phyloP scores from a whole-genome alignment of 2,329 filamentous ascomycete genomes.

The Aspergillus transmontanensis region DNA sequence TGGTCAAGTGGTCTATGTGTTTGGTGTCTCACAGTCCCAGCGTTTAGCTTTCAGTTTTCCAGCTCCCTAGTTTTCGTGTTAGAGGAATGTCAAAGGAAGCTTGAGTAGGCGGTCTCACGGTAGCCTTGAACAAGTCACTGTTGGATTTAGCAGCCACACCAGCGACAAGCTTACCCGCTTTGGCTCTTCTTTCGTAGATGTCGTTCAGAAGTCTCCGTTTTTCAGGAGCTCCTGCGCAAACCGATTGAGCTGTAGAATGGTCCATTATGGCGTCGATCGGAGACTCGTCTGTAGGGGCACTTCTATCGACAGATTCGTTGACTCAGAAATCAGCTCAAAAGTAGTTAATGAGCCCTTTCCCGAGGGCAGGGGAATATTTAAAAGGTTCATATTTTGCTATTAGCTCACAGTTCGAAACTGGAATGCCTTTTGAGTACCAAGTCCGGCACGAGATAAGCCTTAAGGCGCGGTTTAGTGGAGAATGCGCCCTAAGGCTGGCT shows the following conservation, averaged over 20 bases:
- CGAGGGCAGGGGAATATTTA: neutral
- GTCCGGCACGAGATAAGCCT: neutral
- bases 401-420: neutral
- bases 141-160: neutral
- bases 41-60: neutral
- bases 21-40: neutral
- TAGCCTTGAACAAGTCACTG: neutral
- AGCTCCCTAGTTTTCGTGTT: neutral
- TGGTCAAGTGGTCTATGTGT: neutral
- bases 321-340: neutral
- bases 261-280: neutral
- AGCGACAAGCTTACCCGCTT: neutral
- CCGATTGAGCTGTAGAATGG: neutral
- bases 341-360: neutral
- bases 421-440: neutral
- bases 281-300: neutral
- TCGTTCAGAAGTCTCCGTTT: neutral
- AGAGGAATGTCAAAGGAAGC: neutral
- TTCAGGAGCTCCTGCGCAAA: neutral
- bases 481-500: neutral
- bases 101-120: neutral
- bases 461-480: neutral
- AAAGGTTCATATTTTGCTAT: neutral
- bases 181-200: neutral
- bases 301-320: neutral